phyloP scores from a whole-genome alignment of 495 filamentous ascomycete species.

The Arthonia radiata region DNA sequence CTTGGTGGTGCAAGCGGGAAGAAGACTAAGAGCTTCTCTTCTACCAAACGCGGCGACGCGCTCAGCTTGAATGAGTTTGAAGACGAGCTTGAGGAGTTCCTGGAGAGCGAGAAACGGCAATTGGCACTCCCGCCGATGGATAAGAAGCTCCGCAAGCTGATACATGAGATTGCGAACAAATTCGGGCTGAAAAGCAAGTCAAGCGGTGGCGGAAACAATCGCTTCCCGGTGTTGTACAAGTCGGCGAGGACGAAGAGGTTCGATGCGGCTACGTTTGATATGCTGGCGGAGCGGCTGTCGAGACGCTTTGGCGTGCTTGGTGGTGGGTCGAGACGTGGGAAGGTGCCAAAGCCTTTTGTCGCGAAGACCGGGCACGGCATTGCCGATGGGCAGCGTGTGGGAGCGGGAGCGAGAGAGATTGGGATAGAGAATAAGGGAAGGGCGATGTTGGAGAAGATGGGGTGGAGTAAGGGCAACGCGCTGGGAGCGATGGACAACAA shows the following conservation, averaged over 20 bases:
- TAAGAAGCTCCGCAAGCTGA: constrained; percentile 41
- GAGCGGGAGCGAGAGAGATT: constrained; percentile 60
- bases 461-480: constrained; percentile 71
- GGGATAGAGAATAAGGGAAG: constrained; percentile 62
- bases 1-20: too few relatives aligned
- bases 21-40: constrained; percentile 28
- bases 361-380: constrained; percentile 27
- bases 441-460: constrained; percentile 91
- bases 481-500: constrained; percentile 68
- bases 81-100: constrained; percentile 43
- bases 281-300: constrained; percentile 2
- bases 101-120: constrained; percentile 41
- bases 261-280: constrained; percentile 13
- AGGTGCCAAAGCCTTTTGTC: too few relatives aligned
- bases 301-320: constrained; percentile 13
- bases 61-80: constrained; percentile 48
- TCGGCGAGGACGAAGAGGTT: constrained; percentile 34
- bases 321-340: too few relatives aligned
- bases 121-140: constrained; percentile 60
- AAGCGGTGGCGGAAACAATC: constrained; percentile 39
- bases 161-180: constrained; percentile 48
- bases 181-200: constrained; percentile 69
- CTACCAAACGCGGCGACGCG: constrained; percentile 48
- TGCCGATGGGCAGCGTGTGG: constrained; percentile 75
- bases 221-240: constrained; percentile 57